A percentile compares a stretch with the other conserved stretches of the same genome.
phyloP scores from a whole-genome alignment of 2,329 filamentous ascomycete genomes.

The Apiospora saccharicola region DNA sequence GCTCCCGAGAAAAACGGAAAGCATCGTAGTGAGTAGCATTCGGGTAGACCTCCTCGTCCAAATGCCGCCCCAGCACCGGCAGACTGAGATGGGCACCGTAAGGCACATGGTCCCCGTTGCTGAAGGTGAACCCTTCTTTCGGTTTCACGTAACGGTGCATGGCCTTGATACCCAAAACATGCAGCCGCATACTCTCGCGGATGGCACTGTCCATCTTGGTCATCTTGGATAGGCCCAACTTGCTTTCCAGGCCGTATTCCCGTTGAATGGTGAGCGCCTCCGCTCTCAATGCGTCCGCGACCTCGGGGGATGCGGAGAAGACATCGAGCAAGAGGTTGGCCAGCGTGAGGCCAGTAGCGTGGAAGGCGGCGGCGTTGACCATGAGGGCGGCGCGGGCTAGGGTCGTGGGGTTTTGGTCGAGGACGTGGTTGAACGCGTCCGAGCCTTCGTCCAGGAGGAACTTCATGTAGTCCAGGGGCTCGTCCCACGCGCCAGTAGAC shows the following conservation, averaged over 20 bases:
- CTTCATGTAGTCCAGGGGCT: conserved; percentile 15
- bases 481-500: not conserved
- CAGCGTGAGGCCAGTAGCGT: conserved; percentile 6
- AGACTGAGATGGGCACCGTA: too few relatives aligned
- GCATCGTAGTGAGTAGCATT: too few relatives aligned
- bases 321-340: conserved; percentile 3
- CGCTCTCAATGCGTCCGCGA: not conserved
- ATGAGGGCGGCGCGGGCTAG: not conserved
- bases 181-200: conserved; percentile 5
- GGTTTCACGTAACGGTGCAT: conserved; percentile 13
- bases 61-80: too few relatives aligned
- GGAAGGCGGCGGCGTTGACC: conserved; percentile 15
- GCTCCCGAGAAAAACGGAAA: too few relatives aligned
- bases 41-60: too few relatives aligned
- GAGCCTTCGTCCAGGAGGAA: conserved; percentile 5
- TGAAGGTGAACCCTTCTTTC: not conserved
- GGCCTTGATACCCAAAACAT: not conserved
- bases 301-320: not conserved
- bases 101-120: too few relatives aligned
- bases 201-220: conserved; percentile 1
- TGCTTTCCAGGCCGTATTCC: not conserved
- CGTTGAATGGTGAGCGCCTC: not conserved
- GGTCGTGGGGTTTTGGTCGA: not conserved
- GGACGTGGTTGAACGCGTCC: not conserved
- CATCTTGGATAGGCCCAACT: not conserved